Conservation (phyloP, 1,284 basidiomycete species). For the Ganoderma sinense region DNA sequence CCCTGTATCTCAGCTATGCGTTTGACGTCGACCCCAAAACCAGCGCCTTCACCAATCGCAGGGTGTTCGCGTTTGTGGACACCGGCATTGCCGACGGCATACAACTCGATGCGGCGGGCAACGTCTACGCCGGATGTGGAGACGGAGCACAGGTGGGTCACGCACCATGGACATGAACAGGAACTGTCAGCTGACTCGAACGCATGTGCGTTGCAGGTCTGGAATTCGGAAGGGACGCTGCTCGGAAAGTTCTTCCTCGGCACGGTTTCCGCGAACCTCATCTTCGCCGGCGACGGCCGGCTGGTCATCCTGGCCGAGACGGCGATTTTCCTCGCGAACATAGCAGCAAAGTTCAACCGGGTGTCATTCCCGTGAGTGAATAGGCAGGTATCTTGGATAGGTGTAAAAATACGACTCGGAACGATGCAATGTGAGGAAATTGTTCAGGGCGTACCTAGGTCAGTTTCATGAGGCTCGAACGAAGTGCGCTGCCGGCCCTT, state of each 20-base stretch:
- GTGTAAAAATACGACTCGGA: background rate
- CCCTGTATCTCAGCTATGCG: slow-evolving; percentile 57
- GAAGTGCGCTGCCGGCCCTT: slow-evolving; percentile 41
- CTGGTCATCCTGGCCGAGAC: slow-evolving; percentile 77
- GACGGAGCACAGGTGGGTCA: slow-evolving; percentile 72
- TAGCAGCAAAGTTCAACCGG: slow-evolving; percentile 49
- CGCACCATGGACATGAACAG: background rate
- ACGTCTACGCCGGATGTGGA: slow-evolving; percentile 73
- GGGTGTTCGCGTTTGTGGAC: slow-evolving; percentile 76
- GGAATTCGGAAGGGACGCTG: slow-evolving; percentile 66
- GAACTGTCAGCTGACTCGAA: background rate
- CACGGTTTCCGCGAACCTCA: slow-evolving; percentile 65
- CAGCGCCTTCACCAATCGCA: slow-evolving; percentile 65
- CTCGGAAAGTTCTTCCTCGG: slow-evolving; percentile 81
- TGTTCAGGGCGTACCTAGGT: background rate
- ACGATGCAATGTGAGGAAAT: background rate
- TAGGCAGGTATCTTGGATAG: background rate
- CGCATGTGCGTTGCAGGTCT: slow-evolving; percentile 52
- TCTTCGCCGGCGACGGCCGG: slow-evolving; percentile 69
- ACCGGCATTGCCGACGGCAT: slow-evolving; percentile 71
- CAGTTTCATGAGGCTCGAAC: slow-evolving; percentile 29
- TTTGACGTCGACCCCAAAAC: slow-evolving; percentile 73
- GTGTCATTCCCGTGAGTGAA: slow-evolving; percentile 34
- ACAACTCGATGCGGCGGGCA: slow-evolving; percentile 66
- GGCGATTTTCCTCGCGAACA: slow-evolving; percentile 67